Evolutionary conservation across 1,284 basidiomycete genomes (phyloP).

Genomic region (Cutaneotrichosporon sp.): DNA sequence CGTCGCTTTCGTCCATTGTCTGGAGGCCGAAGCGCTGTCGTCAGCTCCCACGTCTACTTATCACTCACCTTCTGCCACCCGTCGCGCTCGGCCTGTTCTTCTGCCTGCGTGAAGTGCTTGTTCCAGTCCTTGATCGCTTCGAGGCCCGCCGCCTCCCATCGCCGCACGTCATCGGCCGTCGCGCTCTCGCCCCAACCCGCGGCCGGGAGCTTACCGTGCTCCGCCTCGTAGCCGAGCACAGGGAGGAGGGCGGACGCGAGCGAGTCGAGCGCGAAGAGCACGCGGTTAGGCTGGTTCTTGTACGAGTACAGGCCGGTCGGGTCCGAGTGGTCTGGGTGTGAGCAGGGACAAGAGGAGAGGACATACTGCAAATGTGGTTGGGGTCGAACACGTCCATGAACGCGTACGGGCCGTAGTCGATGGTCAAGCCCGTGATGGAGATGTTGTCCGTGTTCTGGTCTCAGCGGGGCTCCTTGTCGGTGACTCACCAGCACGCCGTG

Average conservation of each 20-base stretch:
- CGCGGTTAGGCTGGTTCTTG: conserved; percentile 50
- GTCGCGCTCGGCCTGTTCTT: conserved; percentile 57
- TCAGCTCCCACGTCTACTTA: too few species aligned
- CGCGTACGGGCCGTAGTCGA: conserved; percentile 90
- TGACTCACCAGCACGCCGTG: conserved; percentile 59
- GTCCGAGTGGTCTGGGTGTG: conserved; percentile 66
- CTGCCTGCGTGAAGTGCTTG: conserved; percentile 56
- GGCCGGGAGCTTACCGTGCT: conserved; percentile 55
- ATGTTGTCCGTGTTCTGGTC: conserved; percentile 80
- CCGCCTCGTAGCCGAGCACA: conserved; percentile 67
- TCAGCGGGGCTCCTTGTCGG: neutral
- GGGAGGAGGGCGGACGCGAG: conserved; percentile 70
- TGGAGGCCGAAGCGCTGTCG: conserved; percentile 67
- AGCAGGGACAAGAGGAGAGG: neutral
- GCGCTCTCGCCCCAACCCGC: conserved; percentile 63
- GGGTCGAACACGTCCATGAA: conserved; percentile 91
- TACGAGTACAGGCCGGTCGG: conserved; percentile 80
- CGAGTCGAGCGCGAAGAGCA: conserved; percentile 68
- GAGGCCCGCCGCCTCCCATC: conserved; percentile 59
- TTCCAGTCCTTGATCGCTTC: conserved; percentile 52
- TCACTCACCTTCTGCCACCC: conserved; percentile 64
- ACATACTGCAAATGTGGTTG: conserved; percentile 72
- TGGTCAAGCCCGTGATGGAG: conserved; percentile 80
- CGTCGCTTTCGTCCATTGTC: conserved; percentile 51
- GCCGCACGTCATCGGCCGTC: conserved; percentile 57